phyloP scores from a whole-genome alignment of 345 rosid genomes.

The Euphorbia tirucalli region DNA sequence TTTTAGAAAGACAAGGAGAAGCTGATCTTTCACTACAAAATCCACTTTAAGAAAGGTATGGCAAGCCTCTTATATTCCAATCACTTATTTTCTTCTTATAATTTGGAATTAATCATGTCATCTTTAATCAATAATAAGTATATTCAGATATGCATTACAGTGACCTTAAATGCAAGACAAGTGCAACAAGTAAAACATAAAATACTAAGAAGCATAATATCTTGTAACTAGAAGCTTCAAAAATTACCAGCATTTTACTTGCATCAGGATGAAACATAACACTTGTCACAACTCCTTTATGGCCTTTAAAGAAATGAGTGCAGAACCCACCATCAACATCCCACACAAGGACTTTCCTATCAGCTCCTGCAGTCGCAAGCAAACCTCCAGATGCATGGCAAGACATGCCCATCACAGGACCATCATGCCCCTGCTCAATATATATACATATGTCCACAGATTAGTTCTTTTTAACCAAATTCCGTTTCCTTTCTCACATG shows the following conservation, averaged over 20 bases:
- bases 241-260: conserved; percentile 62
- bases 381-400: conserved; percentile 93
- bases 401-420: conserved; percentile 87
- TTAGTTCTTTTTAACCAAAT: not conserved
- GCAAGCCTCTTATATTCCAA: not conserved
- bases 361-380: conserved; percentile 96
- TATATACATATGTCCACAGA: conserved; percentile 2
- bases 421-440: conserved; percentile 75
- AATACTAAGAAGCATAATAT: not conserved
- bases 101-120: not conserved
- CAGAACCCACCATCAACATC: conserved; percentile 98
- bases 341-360: conserved; percentile 96
- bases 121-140: not conserved
- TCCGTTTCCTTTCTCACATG: not conserved
- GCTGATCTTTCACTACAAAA: not conserved
- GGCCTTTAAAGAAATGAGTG: conserved; percentile 92
- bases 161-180: not conserved
- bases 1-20: not conserved
- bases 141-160: not conserved
- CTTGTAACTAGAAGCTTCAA: not conserved
- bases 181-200: not conserved
- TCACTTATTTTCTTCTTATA: not conserved
- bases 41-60: not conserved
- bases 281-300: conserved; percentile 76
- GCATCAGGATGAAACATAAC: conserved; percentile 79